A percentile compares a stretch with the other conserved stretches of the same genome.
These are phyloP conservation scores for Termitomyces sp. DNA, from an alignment of 1,284 basidiomycete species.

Conservation along the genomic window DNA sequence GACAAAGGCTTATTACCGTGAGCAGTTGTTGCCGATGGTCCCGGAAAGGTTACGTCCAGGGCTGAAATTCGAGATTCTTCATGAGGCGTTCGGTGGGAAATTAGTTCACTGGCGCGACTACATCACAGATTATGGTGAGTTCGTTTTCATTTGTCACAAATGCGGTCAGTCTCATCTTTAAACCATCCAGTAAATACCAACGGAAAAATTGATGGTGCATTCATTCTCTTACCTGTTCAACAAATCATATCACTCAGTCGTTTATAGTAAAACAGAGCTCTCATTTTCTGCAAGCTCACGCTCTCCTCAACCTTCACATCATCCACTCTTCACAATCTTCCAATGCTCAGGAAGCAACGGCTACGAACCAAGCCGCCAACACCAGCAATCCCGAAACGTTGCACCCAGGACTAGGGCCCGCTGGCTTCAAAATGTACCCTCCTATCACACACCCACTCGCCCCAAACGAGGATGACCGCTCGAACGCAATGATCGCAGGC, in stretches of 20 bases:
- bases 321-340: slow-evolving; percentile 63
- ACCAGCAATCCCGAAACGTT: slow-evolving; percentile 43
- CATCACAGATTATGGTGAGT: slow-evolving; percentile 64
- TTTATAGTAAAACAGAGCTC: slow-evolving; percentile 62
- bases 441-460: slow-evolving; percentile 38
- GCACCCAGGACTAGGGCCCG: slow-evolving; percentile 49
- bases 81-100: slow-evolving; percentile 77
- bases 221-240: not conserved
- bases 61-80: slow-evolving; percentile 67
- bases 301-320: slow-evolving; percentile 68
- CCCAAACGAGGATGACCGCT: slow-evolving; percentile 22
- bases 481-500: slow-evolving; percentile 23
- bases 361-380: slow-evolving; percentile 26
- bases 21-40: slow-evolving; percentile 56
- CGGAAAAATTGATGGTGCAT: slow-evolving; percentile 29
- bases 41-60: slow-evolving; percentile 49
- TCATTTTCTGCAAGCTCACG: slow-evolving; percentile 73
- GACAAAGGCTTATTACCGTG: slow-evolving; percentile 58
- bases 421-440: slow-evolving; percentile 64
- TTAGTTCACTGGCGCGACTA: slow-evolving; percentile 77
- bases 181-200: slow-evolving; percentile 37
- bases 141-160: not conserved
- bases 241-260: slow-evolving; percentile 5
- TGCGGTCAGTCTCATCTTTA: not conserved
- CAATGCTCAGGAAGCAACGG: slow-evolving; percentile 24